Percentiles rank a stretch among this genome's conserved stretches.
phyloP scores from a whole-genome alignment of 179 eudicot species.

The Camellia oleifera region DNA sequence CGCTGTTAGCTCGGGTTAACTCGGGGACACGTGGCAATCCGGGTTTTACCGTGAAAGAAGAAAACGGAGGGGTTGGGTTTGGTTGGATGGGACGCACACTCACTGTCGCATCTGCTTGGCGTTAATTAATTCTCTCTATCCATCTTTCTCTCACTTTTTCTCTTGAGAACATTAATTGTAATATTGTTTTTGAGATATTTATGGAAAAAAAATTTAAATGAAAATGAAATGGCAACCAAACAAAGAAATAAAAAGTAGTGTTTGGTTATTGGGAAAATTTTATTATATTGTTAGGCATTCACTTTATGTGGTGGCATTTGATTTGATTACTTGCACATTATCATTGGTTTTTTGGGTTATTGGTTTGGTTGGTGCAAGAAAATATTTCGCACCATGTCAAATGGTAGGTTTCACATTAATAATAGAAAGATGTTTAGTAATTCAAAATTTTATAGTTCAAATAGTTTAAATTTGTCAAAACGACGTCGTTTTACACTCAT shows the following conservation, averaged over 20 bases:
- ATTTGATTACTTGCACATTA: neutral
- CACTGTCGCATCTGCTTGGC: constrained; percentile 92
- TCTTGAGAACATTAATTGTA: constrained; percentile 6
- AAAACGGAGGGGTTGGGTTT: constrained; percentile 61
- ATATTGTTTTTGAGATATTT: neutral
- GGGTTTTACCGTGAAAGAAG: constrained; percentile 68
- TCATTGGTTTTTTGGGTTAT: neutral
- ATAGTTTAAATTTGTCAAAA: too few relatives aligned
- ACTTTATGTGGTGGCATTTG: neutral
- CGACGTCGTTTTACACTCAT: too few relatives aligned
- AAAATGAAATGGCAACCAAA: constrained; percentile 11
- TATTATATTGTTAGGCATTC: too few relatives aligned
- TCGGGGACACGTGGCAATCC: constrained; percentile 61
- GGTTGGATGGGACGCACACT: constrained; percentile 88
- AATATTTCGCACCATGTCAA: too few relatives aligned
- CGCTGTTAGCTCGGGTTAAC: constrained; percentile 41
- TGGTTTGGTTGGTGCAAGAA: neutral
- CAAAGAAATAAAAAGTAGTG: constrained; percentile 13
- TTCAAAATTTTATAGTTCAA: too few relatives aligned
- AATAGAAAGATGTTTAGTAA: too few relatives aligned
- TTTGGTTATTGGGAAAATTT: constrained; percentile 17
- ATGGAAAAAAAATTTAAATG: too few relatives aligned
- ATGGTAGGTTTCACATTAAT: too few relatives aligned
- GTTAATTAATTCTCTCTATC: constrained; percentile 27
- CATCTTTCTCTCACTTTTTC: neutral